Base-by-base conservation (phyloP, 2,329 filamentous ascomycete species). In the Eutypa lata region DNA sequence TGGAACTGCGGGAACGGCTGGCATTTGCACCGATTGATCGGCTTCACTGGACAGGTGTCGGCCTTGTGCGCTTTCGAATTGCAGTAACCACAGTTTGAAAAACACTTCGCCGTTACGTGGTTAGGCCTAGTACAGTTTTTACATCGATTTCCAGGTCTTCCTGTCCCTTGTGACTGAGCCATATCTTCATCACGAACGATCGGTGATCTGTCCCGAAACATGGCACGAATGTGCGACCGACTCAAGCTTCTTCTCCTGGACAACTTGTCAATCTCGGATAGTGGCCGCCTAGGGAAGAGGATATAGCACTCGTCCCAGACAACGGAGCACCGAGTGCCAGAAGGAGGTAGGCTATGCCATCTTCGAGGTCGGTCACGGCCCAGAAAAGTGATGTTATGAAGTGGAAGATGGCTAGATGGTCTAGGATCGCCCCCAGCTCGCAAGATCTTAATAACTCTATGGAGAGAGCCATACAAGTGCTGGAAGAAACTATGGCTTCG, bases 11-110 rank as follows among this genome's bases (percentile, higher is more conserved):
- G 72, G 52, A 73, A 74, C 1, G 70, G 63, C 24, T 54, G 48
- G 57, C 72, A 73, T 58, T 73, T 73, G 57, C 73, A 74, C 19
- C 70, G 64, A 53, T 69, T 70, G 3, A 56, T 57, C n/a, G 48
- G 55, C 43, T 69, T 59, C 11, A 70, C 56, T 7, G 64, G 55
- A 51, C 72, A 74, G 5, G 55, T 42, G 6, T 54, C 53, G 4
- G 65, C 64, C 16, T 52, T 56, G 52, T 74, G 71, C 16, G 47
- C 54, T 11, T 35, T 26, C 6, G 64, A 64, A 50, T 66, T 63
- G 61, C 71, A 73, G 54, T 70, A 64, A 2, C 71, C 71, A 54
- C 72, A 74, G 4, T 50, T 53, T 2, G 49, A 50, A 2, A 18
- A 24, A 58, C 71, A 73, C 2, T 54, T 5, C 2, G 47, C 35